phyloP scores from a whole-genome alignment of 495 filamentous ascomycete species.

The Glonium stellatum region DNA sequence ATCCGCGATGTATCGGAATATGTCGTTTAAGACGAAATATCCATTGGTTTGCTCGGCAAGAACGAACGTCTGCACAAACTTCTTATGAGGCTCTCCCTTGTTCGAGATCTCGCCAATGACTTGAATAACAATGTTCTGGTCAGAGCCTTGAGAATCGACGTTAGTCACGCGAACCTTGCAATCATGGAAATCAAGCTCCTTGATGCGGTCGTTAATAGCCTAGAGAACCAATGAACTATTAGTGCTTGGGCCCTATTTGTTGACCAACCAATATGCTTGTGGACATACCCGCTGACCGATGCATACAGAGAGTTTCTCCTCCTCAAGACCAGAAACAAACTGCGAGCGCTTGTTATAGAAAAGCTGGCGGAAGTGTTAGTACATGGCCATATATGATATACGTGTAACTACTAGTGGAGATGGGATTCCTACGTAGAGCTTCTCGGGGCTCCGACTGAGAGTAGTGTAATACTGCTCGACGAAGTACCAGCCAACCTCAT shows the following conservation, averaged over 20 bases:
- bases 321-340: slow-evolving; percentile 56
- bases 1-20: slow-evolving; percentile 83
- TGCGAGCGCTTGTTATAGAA: slow-evolving; percentile 46
- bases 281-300: slow-evolving; percentile 68
- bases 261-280: background rate
- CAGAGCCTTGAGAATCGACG: slow-evolving; percentile 91
- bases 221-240: slow-evolving; percentile 34
- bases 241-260: slow-evolving; percentile 3
- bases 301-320: slow-evolving; percentile 73
- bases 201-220: slow-evolving; percentile 91
- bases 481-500: slow-evolving; percentile 98
- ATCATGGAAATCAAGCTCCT: slow-evolving; percentile 86
- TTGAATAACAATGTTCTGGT: slow-evolving; percentile 86
- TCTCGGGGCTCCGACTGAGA: slow-evolving; percentile 86
- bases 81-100: slow-evolving; percentile 79
- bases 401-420: background rate
- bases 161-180: slow-evolving; percentile 98
- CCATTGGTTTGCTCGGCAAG: slow-evolving; percentile 92
- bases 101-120: slow-evolving; percentile 98
- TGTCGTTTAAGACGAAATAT: slow-evolving; percentile 97
- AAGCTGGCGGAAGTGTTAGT: slow-evolving; percentile 30
- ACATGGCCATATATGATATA: background rate
- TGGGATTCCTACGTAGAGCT: slow-evolving; percentile 65
- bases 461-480: slow-evolving; percentile 99
- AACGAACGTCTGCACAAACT: slow-evolving; percentile 97